These are phyloP conservation scores for Pleurotus pulmonarius DNA, from an alignment of 768 basidiomycete species.

Conservation along the genomic window DNA sequence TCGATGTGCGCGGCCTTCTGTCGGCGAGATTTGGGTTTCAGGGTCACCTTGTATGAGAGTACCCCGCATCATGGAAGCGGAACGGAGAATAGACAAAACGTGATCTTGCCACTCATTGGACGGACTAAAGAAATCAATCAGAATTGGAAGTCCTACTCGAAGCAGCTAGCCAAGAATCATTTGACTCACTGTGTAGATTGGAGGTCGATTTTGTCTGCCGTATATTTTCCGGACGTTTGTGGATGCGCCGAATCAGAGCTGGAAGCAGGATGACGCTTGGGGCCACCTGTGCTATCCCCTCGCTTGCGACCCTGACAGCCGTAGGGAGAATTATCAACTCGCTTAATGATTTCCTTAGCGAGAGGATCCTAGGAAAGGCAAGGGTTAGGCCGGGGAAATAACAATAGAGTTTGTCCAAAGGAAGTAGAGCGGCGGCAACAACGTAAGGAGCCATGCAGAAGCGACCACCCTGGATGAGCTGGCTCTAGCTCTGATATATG, in stretches of 20 bases:
- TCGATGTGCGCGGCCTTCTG: conserved; percentile 7
- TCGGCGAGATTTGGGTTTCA: conserved; percentile 4
- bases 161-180: background rate
- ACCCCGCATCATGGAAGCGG: conserved; percentile 15
- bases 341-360: conserved; percentile 74
- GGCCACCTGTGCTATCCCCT: conserved; percentile 22
- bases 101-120: conserved; percentile 84
- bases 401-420: background rate
- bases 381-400: conserved; percentile 7
- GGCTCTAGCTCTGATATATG: conserved; percentile 2
- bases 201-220: conserved; percentile 32
- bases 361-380: conserved; percentile 55
- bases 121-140: conserved; percentile 43
- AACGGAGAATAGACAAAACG: conserved; percentile 42
- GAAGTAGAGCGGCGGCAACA: conserved; percentile 4
- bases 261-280: conserved; percentile 18
- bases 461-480: background rate
- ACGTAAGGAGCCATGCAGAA: conserved; percentile 1
- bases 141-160: conserved; percentile 5
- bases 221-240: conserved; percentile 18
- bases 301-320: conserved; percentile 68
- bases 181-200: conserved; percentile 60
- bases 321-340: conserved; percentile 80
- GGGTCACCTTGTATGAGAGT: conserved; percentile 4
- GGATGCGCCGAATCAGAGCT: conserved; percentile 19